A percentile compares a stretch with the other conserved stretches of the same genome.
Conservation (phyloP, 2,329 filamentous ascomycete genomes). For the Dactylellina leptospora region DNA sequence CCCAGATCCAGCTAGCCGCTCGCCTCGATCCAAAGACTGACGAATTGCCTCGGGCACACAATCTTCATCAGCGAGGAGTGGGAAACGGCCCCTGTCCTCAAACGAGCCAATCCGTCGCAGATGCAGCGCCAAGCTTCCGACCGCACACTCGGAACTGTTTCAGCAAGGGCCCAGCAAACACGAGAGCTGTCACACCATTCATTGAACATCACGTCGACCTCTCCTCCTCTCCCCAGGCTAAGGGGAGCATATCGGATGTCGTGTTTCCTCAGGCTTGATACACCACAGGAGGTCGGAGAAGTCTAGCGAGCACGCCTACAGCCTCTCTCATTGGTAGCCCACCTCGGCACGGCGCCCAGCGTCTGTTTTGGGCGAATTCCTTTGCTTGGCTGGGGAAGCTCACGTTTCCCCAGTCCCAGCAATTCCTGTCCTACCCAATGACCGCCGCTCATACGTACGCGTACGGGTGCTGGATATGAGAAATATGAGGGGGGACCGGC, state of each 20-base stretch:
- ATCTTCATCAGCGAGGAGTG: too few species aligned
- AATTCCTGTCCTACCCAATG: constrained; percentile 32
- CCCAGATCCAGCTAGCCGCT: constrained; percentile 18
- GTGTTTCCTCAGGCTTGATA: constrained; percentile 24
- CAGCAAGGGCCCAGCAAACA: constrained; percentile 31
- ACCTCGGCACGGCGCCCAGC: constrained; percentile 2
- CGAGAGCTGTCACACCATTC: constrained; percentile 41
- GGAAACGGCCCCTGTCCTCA: background rate
- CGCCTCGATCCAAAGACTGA: too few species aligned
- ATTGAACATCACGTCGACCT: constrained; percentile 1
- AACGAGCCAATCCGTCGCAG: constrained; percentile 52
- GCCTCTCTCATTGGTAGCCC: constrained; percentile 21
- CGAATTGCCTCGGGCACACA: too few species aligned
- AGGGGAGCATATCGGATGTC: constrained; percentile 19
- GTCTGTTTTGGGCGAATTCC: constrained; percentile 28
- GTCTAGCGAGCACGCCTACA: constrained; percentile 13
- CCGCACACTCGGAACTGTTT: constrained; percentile 45
- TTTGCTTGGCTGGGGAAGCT: constrained; percentile 25
- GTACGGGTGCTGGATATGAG: constrained; percentile 15
- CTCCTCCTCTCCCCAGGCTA: too few species aligned
- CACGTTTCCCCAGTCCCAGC: constrained; percentile 9
- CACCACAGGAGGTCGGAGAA: constrained; percentile 37
- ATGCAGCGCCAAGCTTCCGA: constrained; percentile 40
- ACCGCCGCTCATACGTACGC: constrained; percentile 1
- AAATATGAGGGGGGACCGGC: constrained; percentile 1